Conservation (phyloP, 108 stramenopile species). For the Discostella stelligeroides region DNA sequence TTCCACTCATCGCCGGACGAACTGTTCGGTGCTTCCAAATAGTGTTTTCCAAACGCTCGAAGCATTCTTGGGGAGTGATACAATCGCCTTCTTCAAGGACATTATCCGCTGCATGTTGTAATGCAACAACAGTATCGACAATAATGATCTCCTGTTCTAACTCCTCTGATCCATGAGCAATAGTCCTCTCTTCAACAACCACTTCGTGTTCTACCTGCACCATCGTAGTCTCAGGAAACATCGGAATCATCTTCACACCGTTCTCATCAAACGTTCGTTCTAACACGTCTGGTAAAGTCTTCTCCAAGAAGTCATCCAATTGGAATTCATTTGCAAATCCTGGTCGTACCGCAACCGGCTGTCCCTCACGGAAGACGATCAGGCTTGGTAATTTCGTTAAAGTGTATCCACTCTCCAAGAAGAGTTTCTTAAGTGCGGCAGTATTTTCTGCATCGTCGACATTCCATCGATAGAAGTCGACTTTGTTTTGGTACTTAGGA, state of each 20-base stretch:
- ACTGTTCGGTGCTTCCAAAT: conserved; percentile 36
- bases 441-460: conserved; percentile 40
- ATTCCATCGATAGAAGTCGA: conserved; percentile 46
- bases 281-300: conserved; percentile 40
- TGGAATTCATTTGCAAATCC: conserved; percentile 47
- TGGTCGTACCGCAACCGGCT: conserved; percentile 30
- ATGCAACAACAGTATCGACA: not conserved
- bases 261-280: conserved; percentile 44
- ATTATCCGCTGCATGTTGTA: not conserved
- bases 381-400: conserved; percentile 37
- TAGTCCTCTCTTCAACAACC: not conserved
- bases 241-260: conserved; percentile 23
- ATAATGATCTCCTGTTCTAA: not conserved
- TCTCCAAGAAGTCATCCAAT: conserved; percentile 42
- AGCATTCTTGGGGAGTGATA: conserved; percentile 14
- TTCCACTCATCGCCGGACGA: conserved; percentile 25
- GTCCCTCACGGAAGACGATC: conserved; percentile 30
- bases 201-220: not conserved
- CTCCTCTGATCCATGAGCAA: not conserved
- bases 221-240: not conserved
- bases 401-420: conserved; percentile 27
- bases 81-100: conserved; percentile 10
- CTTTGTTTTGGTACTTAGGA: conserved; percentile 30
- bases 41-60: conserved; percentile 12
- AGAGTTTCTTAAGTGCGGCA: conserved; percentile 16